Conservation (phyloP, 768 basidiomycete genomes). For the Kwoniella pini region DNA sequence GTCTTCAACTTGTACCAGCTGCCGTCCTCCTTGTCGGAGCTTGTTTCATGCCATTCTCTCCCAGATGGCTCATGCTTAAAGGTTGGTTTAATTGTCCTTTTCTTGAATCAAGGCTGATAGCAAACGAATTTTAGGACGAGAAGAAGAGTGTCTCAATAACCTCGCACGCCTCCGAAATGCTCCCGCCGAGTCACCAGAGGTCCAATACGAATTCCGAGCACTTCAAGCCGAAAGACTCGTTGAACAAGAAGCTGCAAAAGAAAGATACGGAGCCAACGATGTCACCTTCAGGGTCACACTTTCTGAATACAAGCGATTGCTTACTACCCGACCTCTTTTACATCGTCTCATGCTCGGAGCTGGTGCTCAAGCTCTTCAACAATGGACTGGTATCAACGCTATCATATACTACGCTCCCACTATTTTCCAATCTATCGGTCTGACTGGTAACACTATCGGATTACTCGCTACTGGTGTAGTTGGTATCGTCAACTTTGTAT, state of each 20-base stretch:
- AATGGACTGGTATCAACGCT: slow-evolving; percentile 64
- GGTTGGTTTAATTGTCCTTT: too few relatives aligned
- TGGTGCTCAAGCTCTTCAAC: slow-evolving; percentile 76
- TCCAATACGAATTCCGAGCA: slow-evolving; percentile 59
- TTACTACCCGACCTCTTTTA: slow-evolving; percentile 60
- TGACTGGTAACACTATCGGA: slow-evolving; percentile 65
- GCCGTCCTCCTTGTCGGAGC: slow-evolving; percentile 70
- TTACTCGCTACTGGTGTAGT: slow-evolving; percentile 71
- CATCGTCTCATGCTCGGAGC: slow-evolving; percentile 63
- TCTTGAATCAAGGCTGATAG: too few relatives aligned
- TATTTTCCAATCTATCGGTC: slow-evolving; percentile 66
- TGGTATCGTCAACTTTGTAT: slow-evolving; percentile 72
- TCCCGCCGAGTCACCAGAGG: slow-evolving; percentile 64
- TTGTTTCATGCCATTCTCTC: slow-evolving; percentile 77
- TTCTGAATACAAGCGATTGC: slow-evolving; percentile 65
- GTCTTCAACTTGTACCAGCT: slow-evolving; percentile 73
- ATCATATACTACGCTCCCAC: slow-evolving; percentile 72
- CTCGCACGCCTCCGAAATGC: slow-evolving; percentile 65
- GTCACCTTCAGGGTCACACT: slow-evolving; percentile 65
- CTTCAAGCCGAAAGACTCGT: slow-evolving; percentile 71
- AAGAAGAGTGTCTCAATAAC: slow-evolving; percentile 70
- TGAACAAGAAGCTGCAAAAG: slow-evolving; percentile 70
- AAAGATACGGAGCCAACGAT: slow-evolving; percentile 47
- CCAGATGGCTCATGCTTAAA: slow-evolving; percentile 68
- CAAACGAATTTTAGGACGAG: slow-evolving; percentile 60